phyloP scores from a whole-genome alignment of 805 yeast genomes.

The Lachancea quebecensis region DNA sequence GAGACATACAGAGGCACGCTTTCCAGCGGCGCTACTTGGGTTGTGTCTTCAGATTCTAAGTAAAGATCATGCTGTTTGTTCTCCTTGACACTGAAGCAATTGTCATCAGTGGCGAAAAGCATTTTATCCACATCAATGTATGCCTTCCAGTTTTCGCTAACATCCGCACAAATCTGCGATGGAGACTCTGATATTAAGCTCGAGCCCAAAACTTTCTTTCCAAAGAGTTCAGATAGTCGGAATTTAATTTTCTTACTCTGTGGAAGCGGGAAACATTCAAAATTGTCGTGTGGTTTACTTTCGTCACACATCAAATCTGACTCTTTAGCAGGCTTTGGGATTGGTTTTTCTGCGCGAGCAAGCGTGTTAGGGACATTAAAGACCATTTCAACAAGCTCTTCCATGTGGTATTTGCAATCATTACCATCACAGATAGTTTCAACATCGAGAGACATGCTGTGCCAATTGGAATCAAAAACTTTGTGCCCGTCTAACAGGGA shows the following conservation, averaged over 20 bases:
- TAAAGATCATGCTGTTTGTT: slow-evolving; percentile 25
- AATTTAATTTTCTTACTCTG: slow-evolving; percentile 43
- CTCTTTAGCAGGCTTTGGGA: slow-evolving; percentile 75
- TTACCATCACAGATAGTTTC: slow-evolving; percentile 43
- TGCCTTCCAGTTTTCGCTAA: slow-evolving; percentile 44
- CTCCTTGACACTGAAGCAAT: slow-evolving; percentile 33
- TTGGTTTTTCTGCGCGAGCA: slow-evolving; percentile 56
- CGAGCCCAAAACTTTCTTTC: slow-evolving; percentile 56
- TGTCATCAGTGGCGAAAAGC: slow-evolving; percentile 29
- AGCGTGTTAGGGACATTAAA: slow-evolving; percentile 62
- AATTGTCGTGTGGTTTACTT: slow-evolving; percentile 49
- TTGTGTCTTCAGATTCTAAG: slow-evolving; percentile 39
- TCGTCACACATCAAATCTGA: slow-evolving; percentile 68
- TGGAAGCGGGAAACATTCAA: slow-evolving; percentile 73
- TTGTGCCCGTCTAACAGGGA: slow-evolving; percentile 84
- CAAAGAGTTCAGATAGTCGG: slow-evolving; percentile 61
- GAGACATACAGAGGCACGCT: slow-evolving; percentile 66
- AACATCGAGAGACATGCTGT: slow-evolving; percentile 83
- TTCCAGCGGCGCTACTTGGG: slow-evolving; percentile 33
- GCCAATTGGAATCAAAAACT: slow-evolving; percentile 90
- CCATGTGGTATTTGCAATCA: slow-evolving; percentile 46
- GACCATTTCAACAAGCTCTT: slow-evolving; percentile 64
- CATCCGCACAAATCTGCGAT: slow-evolving; percentile 36
- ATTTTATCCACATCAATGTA: slow-evolving; percentile 26
- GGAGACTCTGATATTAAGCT: slow-evolving; percentile 46